Evolutionary conservation across 306 rosid genomes (phyloP).

Genomic region (Sesbania bispinosa): DNA sequence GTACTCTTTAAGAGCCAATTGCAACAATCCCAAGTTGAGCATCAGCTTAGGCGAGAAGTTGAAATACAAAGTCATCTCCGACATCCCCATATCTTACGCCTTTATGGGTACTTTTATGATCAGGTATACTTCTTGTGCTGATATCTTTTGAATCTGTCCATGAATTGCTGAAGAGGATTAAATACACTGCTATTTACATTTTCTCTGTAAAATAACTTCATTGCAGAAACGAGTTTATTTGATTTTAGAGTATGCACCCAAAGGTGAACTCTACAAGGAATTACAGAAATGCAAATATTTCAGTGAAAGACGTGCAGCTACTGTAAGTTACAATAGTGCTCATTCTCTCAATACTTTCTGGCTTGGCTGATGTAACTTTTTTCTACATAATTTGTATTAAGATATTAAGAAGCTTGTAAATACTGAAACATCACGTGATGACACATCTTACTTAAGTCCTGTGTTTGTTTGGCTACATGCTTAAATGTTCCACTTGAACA

Average conservation of each 20-base stretch:
- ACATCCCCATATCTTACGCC: constrained; percentile 88
- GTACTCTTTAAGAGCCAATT: constrained; percentile 95
- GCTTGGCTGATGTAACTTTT: background rate
- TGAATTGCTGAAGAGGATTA: background rate
- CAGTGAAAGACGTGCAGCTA: constrained; percentile 98
- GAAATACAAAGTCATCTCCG: constrained; percentile 99
- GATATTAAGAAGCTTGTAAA: background rate
- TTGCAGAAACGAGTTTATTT: constrained; percentile 91
- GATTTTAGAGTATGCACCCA: constrained; percentile 94
- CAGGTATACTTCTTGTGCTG: constrained; percentile 50
- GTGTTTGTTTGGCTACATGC: background rate
- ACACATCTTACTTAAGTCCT: background rate
- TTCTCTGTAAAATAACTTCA: background rate
- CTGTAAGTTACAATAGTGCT: constrained; percentile 53
- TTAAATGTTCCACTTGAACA: background rate
- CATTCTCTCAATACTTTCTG: background rate
- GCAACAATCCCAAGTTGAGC: constrained; percentile 99
- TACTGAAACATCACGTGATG: background rate
- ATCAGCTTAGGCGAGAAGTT: constrained; percentile 95
- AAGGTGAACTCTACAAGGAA: constrained; percentile 98
- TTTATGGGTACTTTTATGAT: constrained; percentile 93
- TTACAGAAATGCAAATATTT: constrained; percentile 93
- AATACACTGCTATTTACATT: constrained; percentile 10
- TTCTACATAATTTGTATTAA: background rate
- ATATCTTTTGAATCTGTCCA: background rate